phyloP scores from a whole-genome alignment of 2,329 filamentous ascomycete genomes.

The Didymella pinodella region DNA sequence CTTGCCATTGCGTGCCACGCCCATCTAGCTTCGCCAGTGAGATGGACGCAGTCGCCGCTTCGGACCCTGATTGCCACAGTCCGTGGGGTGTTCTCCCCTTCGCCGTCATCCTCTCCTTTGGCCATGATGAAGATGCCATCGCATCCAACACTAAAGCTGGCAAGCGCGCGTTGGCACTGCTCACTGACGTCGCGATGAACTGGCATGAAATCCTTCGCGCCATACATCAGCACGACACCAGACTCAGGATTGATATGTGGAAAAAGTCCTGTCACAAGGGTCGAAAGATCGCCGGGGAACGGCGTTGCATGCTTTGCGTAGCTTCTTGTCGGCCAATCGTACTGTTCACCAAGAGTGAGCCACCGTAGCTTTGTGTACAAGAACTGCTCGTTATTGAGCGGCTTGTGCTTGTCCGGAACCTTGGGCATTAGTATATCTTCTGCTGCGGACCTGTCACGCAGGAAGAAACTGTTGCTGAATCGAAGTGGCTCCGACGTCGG shows the following conservation, averaged over 20 bases:
- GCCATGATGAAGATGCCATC: constrained; percentile 86
- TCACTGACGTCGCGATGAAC: constrained; percentile 95
- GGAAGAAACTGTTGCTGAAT: constrained; percentile 46
- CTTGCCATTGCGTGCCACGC: constrained; percentile 97
- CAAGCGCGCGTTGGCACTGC: constrained; percentile 78
- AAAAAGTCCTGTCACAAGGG: constrained; percentile 75
- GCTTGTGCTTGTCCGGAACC: constrained; percentile 73
- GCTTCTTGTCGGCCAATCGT: constrained; percentile 90
- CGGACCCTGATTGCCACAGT: constrained; percentile 61
- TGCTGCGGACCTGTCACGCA: constrained; percentile 38
- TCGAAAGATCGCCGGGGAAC: constrained; percentile 78
- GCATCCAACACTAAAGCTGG: constrained; percentile 89
- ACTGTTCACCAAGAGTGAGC: constrained; percentile 94
- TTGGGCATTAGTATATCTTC: constrained; percentile 62
- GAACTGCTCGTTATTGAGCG: constrained; percentile 74
- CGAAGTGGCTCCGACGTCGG: constrained; percentile 44
- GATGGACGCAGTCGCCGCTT: constrained; percentile 90
- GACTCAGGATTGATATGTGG: constrained; percentile 83
- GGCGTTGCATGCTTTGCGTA: constrained; percentile 75
- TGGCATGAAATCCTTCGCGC: constrained; percentile 88
- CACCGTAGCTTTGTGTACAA: constrained; percentile 86
- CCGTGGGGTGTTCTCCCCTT: constrained; percentile 40
- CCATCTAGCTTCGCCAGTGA: constrained; percentile 81
- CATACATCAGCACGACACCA: constrained; percentile 93
- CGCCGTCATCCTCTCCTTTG: constrained; percentile 50